phyloP scores from a whole-genome alignment of 2,329 filamentous ascomycete species.

The Talaromyces sp. region DNA sequence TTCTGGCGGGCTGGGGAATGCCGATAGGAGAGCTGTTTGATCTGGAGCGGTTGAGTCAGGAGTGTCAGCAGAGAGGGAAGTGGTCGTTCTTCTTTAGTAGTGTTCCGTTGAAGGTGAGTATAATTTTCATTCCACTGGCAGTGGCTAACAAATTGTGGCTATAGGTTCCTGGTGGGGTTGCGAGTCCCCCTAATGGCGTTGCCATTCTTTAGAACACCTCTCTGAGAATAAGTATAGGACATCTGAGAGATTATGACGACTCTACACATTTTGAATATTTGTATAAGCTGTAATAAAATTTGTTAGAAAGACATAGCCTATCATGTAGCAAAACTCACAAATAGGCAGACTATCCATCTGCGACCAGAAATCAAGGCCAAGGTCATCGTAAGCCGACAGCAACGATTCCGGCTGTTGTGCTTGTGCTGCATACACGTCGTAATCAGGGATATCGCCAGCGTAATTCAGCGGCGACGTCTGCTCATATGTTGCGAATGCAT shows the following conservation, averaged over 20 bases:
- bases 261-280: not conserved
- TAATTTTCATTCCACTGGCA: not conserved
- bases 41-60: slow-evolving; percentile 41
- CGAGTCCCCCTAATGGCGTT: not conserved
- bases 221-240: not conserved
- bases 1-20: slow-evolving; percentile 51
- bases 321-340: too few species aligned
- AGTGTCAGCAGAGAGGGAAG: slow-evolving; percentile 38
- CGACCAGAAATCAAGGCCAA: slow-evolving; percentile 30
- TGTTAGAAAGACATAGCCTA: not conserved
- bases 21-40: slow-evolving; percentile 49
- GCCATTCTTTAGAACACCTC: not conserved
- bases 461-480: not conserved
- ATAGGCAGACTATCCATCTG: slow-evolving; percentile 31
- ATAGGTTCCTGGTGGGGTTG: not conserved
- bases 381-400: slow-evolving; percentile 22
- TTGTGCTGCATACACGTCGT: not conserved
- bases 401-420: not conserved
- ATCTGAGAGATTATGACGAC: not conserved
- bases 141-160: not conserved
- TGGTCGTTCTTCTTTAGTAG: slow-evolving; percentile 53
- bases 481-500: not conserved
- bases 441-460: not conserved
- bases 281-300: not conserved
- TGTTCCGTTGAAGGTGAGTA: slow-evolving; percentile 46